Percentiles rank a stretch among this genome's conserved stretches.
Conservation (phyloP, 164 flowering plant species). For the Chimonanthus salicifolius region DNA sequence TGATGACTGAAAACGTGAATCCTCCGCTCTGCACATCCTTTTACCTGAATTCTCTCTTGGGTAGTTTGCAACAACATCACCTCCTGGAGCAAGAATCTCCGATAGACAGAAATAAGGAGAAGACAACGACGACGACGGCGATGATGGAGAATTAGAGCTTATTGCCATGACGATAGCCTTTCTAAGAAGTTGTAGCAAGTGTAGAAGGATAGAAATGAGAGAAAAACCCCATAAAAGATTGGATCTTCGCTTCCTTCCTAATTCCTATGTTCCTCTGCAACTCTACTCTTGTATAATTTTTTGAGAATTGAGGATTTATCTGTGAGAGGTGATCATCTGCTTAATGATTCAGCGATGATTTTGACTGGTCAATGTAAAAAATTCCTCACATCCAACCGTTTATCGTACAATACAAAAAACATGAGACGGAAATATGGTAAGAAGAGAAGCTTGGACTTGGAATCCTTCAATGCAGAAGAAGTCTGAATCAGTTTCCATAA, state of each 20-base stretch:
- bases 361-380: constrained; percentile 14
- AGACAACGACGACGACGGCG: constrained; percentile 5
- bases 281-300: neutral
- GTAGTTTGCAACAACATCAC: neutral
- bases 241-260: neutral
- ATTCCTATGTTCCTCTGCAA: neutral
- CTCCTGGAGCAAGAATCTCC: constrained; percentile 3
- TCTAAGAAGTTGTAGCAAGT: constrained; percentile 9
- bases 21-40: neutral
- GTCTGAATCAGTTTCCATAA: neutral
- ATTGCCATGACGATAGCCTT: constrained; percentile 17
- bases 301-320: neutral
- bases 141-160: constrained; percentile 9
- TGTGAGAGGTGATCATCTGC: neutral
- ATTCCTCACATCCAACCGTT: neutral
- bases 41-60: neutral
- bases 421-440: neutral
- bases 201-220: constrained; percentile 14
- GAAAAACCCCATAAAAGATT: constrained; percentile 23
- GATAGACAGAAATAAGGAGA: constrained; percentile 9
- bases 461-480: neutral
- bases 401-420: neutral
- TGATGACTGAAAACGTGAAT: neutral
- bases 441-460: neutral
- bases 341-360: constrained; percentile 1